Evolutionary conservation across 73 alveolate species (phyloP), one percentile per base, ranked within the genome.

Genomic region (Tetrahymena thermophila): DNA sequence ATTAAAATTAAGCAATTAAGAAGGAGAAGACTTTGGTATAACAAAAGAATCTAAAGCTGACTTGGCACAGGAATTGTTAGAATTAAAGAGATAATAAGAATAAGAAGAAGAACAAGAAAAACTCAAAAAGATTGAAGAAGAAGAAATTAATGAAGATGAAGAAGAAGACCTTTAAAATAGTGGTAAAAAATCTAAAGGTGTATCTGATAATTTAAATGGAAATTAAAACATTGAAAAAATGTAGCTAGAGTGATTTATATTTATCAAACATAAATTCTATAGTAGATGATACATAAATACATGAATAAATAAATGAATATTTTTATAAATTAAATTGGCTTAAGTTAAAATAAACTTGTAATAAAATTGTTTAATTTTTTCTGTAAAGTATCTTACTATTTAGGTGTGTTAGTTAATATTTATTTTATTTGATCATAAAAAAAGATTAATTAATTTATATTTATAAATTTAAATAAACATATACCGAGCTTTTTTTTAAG

Each of bases 11-110:
- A 85, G 21, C 34, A 57, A 93, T 16, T 94, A 56, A 15, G 85
- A 58, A 10, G 95, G 85, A n/a, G 96, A 94, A 35, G 93, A 94
- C 84, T 71, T 71, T 71, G 89, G 89, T 3, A 71, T 71, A 28
- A 71, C 89, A 8, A 71, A 71, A 31, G 89, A 71, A 31, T 71
- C 89, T 71, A 71, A 71, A 31, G 89, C 89, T 8, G 89, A 71
- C n/a, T 71, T 71, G 31, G 89, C 89, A 19, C n/a, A 71, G 31
- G 89, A 71, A 71, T 71, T 71, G 42, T 8, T 25, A 23, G 89
- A 71, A 25, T 71, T 71, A 71, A 71, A 71, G 89, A 71, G 31
- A 13, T 31, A 71, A 71, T 71, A 71, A 25, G 89, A 71, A 8
- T 71, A 5, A 8, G 89, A 71, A 34, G 89, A 71, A 21, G 37